phyloP scores from a whole-genome alignment of 495 filamentous ascomycete species.

The Parathielavia appendiculata region DNA sequence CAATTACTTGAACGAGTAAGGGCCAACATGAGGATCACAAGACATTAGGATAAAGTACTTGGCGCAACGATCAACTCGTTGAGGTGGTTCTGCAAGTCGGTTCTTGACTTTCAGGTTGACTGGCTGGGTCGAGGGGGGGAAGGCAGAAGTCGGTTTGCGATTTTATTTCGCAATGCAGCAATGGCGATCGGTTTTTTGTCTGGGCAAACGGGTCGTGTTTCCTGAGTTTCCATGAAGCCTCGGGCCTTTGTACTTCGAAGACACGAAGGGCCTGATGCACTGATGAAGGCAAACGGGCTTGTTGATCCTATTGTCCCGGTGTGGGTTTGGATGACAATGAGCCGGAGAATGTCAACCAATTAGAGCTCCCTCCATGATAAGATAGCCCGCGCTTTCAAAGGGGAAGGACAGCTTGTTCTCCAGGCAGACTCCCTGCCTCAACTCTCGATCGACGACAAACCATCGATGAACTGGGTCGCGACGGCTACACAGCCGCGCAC shows the following conservation, averaged over 20 bases:
- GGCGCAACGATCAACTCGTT: not conserved
- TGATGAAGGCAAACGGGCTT: not conserved
- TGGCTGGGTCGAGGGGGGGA: no score
- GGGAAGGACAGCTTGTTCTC: constrained; percentile 22
- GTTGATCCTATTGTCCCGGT: constrained; percentile 5
- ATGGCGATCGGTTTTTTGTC: no score
- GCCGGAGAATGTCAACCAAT: constrained; percentile 15
- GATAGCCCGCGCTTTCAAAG: constrained; percentile 2
- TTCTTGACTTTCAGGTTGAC: not conserved
- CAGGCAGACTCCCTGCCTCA: constrained; percentile 4
- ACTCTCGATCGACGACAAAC: constrained; percentile 9
- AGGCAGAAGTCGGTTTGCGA: no score
- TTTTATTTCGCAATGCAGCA: no score
- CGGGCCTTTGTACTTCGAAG: not conserved
- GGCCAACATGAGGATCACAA: constrained; percentile 63
- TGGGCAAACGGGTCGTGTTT: no score
- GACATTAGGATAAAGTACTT: constrained; percentile 17
- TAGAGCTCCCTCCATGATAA: not conserved
- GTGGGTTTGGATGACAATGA: not conserved
- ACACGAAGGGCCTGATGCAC: not conserved
- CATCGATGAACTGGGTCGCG: constrained; percentile 15
- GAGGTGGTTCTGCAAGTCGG: not conserved
- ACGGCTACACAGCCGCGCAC: constrained; percentile 19
- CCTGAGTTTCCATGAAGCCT: not conserved
- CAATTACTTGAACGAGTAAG: constrained; percentile 75